phyloP scores from a whole-genome alignment of 345 rosid species.

The Acer saccharum region DNA sequence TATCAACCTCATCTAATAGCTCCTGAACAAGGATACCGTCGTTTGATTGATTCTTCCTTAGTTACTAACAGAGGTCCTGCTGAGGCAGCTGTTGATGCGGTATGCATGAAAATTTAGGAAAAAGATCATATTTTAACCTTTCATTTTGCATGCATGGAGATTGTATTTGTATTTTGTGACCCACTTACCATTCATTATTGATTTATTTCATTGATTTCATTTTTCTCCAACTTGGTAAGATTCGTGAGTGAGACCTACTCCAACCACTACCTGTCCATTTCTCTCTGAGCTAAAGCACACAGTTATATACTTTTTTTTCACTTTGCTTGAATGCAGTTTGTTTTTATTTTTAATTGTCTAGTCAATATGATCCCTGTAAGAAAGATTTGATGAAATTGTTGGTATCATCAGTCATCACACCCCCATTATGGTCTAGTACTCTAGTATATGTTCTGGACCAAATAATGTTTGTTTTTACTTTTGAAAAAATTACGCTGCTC shows the following conservation, averaged over 20 bases:
- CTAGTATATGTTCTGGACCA: neutral
- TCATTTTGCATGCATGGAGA: neutral
- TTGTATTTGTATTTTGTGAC: neutral
- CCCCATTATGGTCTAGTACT: neutral
- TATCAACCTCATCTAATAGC: conserved; percentile 99
- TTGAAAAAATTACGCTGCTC: neutral
- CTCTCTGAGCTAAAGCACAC: neutral
- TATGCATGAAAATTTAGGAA: conserved; percentile 35
- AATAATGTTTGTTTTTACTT: neutral
- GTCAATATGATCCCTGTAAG: neutral
- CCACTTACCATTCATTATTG: neutral
- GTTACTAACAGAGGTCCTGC: conserved; percentile 95
- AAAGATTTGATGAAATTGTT: neutral
- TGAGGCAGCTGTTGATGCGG: conserved; percentile 99
- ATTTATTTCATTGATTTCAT: neutral
- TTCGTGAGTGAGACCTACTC: neutral
- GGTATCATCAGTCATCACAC: neutral
- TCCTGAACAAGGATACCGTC: conserved; percentile 99
- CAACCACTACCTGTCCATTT: neutral
- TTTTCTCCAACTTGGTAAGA: neutral
- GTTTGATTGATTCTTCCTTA: conserved; percentile 91
- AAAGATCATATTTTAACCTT: neutral
- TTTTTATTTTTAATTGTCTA: neutral
- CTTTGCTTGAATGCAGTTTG: neutral
- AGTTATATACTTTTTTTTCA: neutral